Evolutionary conservation across 768 basidiomycete species (phyloP).

Genomic region (Botryobasidium botryosum): DNA sequence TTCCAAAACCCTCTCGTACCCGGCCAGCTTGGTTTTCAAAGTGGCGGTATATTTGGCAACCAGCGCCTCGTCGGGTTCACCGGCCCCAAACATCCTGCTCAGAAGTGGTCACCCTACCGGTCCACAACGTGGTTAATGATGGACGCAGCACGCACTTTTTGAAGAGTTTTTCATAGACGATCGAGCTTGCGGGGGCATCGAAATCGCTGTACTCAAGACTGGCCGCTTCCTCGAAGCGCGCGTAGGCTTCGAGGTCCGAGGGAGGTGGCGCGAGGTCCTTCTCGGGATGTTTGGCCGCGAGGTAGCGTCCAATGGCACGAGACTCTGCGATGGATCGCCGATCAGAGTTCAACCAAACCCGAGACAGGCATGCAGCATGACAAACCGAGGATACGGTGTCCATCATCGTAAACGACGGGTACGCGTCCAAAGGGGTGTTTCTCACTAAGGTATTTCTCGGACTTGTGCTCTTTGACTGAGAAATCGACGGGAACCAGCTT

Average conservation of each 20-base stretch:
- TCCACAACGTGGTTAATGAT: background rate
- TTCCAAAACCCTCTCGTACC: slow-evolving; percentile 1
- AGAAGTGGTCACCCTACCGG: too few species aligned
- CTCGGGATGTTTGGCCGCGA: slow-evolving; percentile 34
- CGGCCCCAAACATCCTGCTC: background rate
- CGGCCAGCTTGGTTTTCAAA: slow-evolving; percentile 1
- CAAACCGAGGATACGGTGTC: too few species aligned
- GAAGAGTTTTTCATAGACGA: slow-evolving; percentile 13
- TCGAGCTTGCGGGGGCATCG: slow-evolving; percentile 21
- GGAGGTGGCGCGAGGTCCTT: slow-evolving; percentile 35
- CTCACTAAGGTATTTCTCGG: too few species aligned
- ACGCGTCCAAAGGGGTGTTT: too few species aligned
- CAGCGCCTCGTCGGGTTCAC: too few species aligned
- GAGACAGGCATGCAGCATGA: too few species aligned
- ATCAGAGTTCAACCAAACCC: too few species aligned
- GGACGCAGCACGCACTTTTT: slow-evolving; percentile 7
- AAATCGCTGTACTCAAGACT: slow-evolving; percentile 39
- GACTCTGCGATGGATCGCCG: too few species aligned
- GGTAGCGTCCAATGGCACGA: slow-evolving; percentile 43
- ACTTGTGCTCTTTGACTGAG: too few species aligned
- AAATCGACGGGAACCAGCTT: too few species aligned
- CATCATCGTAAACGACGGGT: too few species aligned
- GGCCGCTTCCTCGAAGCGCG: slow-evolving; percentile 33
- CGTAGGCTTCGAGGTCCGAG: slow-evolving; percentile 22
- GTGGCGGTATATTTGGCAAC: too few species aligned